A percentile compares a stretch with the other conserved stretches of the same genome.
Conservation (phyloP, 495 filamentous ascomycete genomes). For the Annulohypoxylon stygium region DNA sequence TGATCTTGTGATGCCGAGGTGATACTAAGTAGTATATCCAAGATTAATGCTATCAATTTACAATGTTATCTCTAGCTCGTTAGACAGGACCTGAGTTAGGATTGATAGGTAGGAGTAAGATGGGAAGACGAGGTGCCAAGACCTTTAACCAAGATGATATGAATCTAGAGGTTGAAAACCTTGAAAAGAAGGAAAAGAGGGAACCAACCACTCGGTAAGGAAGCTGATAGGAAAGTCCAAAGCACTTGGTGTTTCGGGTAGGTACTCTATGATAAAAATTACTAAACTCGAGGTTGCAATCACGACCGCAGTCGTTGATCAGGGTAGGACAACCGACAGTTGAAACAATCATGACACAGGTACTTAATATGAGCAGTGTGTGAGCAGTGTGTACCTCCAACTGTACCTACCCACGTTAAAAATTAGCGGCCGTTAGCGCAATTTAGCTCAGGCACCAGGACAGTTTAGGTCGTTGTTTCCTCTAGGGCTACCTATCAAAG, state of each 20-base stretch:
- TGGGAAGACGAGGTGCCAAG: conserved; percentile 25
- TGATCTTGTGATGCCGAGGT: conserved; percentile 5
- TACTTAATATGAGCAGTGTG: conserved; percentile 2
- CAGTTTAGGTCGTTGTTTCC: neutral
- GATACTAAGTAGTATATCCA: neutral
- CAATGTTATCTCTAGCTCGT: conserved; percentile 12
- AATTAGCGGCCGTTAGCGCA: conserved; percentile 3
- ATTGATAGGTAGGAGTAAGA: neutral
- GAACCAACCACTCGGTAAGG: conserved; percentile 26
- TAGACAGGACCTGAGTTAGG: neutral
- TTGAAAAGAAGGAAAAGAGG: conserved; percentile 7
- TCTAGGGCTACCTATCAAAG: neutral
- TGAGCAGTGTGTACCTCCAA: neutral
- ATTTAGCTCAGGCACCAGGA: neutral
- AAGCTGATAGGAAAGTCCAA: conserved; percentile 19
- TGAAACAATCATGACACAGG: conserved; percentile 46
- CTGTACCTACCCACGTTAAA: conserved; percentile 2
- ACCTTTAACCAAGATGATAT: conserved; percentile 15
- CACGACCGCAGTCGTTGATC: conserved; percentile 26
- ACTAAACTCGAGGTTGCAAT: neutral
- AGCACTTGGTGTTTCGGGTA: conserved; percentile 34
- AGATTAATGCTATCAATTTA: neutral
- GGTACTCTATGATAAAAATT: conserved; percentile 10
- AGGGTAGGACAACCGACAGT: conserved; percentile 33
- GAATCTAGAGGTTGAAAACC: neutral